A percentile compares a stretch with the other conserved stretches of the same genome.
Evolutionary conservation across 192 early-diverging fungal genomes (phyloP).

Genomic region (Dispira parvispora): DNA sequence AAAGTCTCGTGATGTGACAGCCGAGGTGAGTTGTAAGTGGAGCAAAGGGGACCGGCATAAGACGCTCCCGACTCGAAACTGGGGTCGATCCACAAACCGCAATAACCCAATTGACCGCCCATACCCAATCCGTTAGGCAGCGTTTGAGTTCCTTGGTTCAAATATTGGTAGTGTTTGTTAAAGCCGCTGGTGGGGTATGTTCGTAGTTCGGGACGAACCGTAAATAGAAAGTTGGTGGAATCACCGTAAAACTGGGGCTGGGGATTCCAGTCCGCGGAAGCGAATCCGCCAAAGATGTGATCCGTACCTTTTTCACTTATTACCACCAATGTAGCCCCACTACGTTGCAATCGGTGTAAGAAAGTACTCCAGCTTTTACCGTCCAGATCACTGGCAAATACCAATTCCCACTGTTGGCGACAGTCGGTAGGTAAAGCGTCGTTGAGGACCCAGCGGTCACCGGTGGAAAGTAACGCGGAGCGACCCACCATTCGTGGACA

Average conservation of each 20-base stretch:
- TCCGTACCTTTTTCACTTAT: slow-evolving; percentile 33
- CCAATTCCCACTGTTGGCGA: slow-evolving; percentile 7
- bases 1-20: slow-evolving; percentile 37
- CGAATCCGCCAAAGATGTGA: slow-evolving; percentile 49
- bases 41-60: slow-evolving; percentile 33
- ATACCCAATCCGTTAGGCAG: slow-evolving; percentile 57
- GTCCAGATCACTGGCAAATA: slow-evolving; percentile 12
- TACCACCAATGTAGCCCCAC: slow-evolving; percentile 30
- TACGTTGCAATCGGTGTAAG: slow-evolving; percentile 20
- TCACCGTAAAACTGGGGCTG: slow-evolving; percentile 44
- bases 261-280: slow-evolving; percentile 36
- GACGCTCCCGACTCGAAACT: slow-evolving; percentile 44
- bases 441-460: not conserved
- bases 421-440: slow-evolving; percentile 9
- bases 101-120: slow-evolving; percentile 58
- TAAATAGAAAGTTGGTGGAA: slow-evolving; percentile 40
- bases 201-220: slow-evolving; percentile 15
- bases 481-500: not conserved
- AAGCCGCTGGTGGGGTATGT: slow-evolving; percentile 22
- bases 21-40: slow-evolving; percentile 42
- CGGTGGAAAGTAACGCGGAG: slow-evolving; percentile 12
- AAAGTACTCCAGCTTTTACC: slow-evolving; percentile 34
- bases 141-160: slow-evolving; percentile 54
- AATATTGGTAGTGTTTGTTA: slow-evolving; percentile 57
- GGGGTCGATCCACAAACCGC: slow-evolving; percentile 49